Evolutionary conservation across 2,329 filamentous ascomycete species (phyloP).

Genomic region (Verticillium isaacii): DNA sequence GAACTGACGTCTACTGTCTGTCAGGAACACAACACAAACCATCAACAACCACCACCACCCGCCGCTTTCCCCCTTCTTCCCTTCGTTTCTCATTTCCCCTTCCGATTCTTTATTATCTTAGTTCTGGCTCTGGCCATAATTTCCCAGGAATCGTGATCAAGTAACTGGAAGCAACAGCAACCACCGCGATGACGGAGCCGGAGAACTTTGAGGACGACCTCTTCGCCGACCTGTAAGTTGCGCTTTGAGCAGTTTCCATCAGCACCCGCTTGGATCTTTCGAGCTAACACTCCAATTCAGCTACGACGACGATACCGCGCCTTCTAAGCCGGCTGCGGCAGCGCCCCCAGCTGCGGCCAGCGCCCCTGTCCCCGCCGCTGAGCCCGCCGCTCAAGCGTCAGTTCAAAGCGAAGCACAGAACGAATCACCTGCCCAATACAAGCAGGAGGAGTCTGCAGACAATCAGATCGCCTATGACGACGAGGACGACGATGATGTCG

Average conservation of each 20-base stretch:
- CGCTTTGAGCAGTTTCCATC: conserved; percentile 14
- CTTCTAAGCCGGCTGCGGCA: conserved; percentile 33
- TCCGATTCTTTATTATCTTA: neutral
- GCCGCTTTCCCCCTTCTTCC: neutral
- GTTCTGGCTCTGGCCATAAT: neutral
- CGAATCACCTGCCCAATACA: conserved; percentile 20
- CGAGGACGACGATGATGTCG: conserved; percentile 53
- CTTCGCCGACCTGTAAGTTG: conserved; percentile 86
- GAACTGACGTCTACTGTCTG: neutral
- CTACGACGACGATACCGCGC: conserved; percentile 62
- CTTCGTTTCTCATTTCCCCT: neutral
- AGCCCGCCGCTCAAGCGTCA: conserved; percentile 23
- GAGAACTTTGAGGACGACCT: conserved; percentile 90
- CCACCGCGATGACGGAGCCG: conserved; percentile 64
- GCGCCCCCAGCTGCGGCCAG: conserved; percentile 17
- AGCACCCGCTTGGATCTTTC: neutral
- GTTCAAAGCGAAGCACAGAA: conserved; percentile 24
- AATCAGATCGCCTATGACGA: conserved; percentile 26
- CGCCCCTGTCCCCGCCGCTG: conserved; percentile 25
- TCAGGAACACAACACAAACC: neutral
- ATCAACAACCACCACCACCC: neutral
- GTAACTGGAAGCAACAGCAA: neutral
- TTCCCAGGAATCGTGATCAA: neutral
- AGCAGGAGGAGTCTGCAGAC: conserved; percentile 23
- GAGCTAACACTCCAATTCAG: conserved; percentile 28